Conservation (phyloP, 495 filamentous ascomycete species). For the Aspergillus incahuasiensis region DNA sequence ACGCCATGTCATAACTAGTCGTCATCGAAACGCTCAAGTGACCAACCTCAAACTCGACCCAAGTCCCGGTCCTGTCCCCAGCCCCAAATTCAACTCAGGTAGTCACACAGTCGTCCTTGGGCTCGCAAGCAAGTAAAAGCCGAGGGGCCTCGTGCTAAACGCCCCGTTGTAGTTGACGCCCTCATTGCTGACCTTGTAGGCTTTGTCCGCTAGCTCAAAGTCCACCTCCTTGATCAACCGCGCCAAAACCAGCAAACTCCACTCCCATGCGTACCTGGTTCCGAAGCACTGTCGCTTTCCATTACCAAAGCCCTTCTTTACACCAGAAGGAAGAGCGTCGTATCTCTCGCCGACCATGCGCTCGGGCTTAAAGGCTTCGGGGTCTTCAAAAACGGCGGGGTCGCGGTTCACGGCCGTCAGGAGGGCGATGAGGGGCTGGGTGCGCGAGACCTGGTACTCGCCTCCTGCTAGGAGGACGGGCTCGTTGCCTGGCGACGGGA, state of each 20-base stretch:
- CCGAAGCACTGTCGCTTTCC: slow-evolving; percentile 66
- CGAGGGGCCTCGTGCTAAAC: slow-evolving; percentile 33
- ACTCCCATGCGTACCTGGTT: slow-evolving; percentile 61
- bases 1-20: not conserved
- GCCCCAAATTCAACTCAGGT: not conserved
- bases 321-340: slow-evolving; percentile 51
- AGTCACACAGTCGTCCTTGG: not conserved
- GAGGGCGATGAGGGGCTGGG: slow-evolving; percentile 58
- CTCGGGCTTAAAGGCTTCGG: slow-evolving; percentile 61
- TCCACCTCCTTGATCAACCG: slow-evolving; percentile 40
- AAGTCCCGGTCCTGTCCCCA: not conserved
- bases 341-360: slow-evolving; percentile 64
- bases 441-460: slow-evolving; percentile 60
- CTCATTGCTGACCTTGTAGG: slow-evolving; percentile 23
- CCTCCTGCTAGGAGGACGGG: slow-evolving; percentile 52
- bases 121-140: slow-evolving; percentile 20
- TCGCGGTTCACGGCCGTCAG: slow-evolving; percentile 64
- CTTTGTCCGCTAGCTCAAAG: slow-evolving; percentile 39
- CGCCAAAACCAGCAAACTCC: slow-evolving; percentile 39
- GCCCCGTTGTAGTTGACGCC: slow-evolving; percentile 36
- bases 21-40: no score
- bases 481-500: slow-evolving; percentile 45
- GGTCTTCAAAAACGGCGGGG: slow-evolving; percentile 61
- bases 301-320: slow-evolving; percentile 68
- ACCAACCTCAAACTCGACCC: not conserved